A percentile compares a stretch with the other conserved stretches of the same genome.
Evolutionary conservation across 306 rosid genomes (phyloP).

Genomic region (Rosa rugosa): DNA sequence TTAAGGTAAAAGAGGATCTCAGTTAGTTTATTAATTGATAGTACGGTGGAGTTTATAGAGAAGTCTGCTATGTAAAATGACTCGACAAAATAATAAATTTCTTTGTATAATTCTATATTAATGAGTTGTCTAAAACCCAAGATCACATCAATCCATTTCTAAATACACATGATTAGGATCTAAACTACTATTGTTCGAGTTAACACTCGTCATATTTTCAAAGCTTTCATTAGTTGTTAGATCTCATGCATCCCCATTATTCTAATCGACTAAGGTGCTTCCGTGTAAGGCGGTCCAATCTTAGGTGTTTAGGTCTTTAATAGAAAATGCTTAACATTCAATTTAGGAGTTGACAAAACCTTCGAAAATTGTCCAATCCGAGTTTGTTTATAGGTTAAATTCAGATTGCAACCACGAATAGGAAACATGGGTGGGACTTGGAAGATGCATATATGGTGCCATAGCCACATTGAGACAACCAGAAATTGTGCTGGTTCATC

Average conservation of each 20-base stretch:
- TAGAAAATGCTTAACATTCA: background rate
- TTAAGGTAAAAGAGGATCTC: background rate
- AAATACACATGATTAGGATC: background rate
- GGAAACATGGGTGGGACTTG: slow-evolving; percentile 1
- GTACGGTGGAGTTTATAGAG: no score
- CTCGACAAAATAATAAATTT: no score
- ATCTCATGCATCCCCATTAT: background rate
- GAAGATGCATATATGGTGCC: no score
- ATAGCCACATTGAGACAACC: background rate
- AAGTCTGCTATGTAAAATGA: background rate
- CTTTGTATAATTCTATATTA: no score
- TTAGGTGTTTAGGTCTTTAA: background rate
- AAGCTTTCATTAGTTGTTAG: background rate
- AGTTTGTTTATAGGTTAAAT: background rate
- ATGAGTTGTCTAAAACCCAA: background rate
- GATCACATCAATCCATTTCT: background rate
- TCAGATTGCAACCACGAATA: background rate
- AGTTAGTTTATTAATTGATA: no score
- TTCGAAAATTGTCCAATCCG: background rate
- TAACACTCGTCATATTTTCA: background rate
- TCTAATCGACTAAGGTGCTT: background rate
- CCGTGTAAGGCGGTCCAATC: background rate
- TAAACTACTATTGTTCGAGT: background rate
- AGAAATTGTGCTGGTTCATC: background rate
- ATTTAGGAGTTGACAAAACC: background rate